Evolutionary conservation across 148 eudicot genomes (phyloP).

Genomic region (Silene uniflora): DNA sequence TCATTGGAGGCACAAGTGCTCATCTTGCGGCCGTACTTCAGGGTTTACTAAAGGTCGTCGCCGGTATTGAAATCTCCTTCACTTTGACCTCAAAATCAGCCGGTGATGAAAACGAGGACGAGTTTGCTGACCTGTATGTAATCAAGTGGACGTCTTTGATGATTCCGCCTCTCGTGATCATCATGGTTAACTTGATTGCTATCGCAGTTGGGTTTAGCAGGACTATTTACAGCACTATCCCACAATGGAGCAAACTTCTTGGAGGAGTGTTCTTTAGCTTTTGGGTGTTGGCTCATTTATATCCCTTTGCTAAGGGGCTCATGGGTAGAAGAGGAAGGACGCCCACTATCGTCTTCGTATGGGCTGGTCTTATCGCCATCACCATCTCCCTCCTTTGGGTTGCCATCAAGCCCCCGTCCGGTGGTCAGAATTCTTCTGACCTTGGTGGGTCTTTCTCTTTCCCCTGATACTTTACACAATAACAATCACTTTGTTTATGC

Average conservation of each 20-base stretch:
- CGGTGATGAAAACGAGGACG: constrained; percentile 70
- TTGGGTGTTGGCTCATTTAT: constrained; percentile 94
- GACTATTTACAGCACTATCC: constrained; percentile 69
- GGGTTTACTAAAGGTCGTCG: constrained; percentile 75
- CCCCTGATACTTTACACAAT: constrained; percentile 32
- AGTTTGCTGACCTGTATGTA: constrained; percentile 69
- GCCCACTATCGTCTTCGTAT: constrained; percentile 80
- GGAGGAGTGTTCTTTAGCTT: constrained; percentile 96
- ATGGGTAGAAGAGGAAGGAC: constrained; percentile 95
- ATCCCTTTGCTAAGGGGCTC: constrained; percentile 87
- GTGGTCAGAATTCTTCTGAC: constrained; percentile 28
- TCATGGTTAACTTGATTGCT: constrained; percentile 72
- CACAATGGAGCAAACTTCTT: constrained; percentile 82
- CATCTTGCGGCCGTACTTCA: constrained; percentile 93
- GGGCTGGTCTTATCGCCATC: constrained; percentile 92
- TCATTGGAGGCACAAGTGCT: constrained; percentile 94
- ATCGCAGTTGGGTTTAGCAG: constrained; percentile 85
- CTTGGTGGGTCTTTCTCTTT: constrained; percentile 79
- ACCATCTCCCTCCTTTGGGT: constrained; percentile 88
- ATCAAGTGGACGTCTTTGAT: constrained; percentile 83
- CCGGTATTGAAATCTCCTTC: constrained; percentile 89
- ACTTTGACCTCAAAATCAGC: constrained; percentile 75
- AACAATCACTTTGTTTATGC: neutral
- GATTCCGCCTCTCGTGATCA: constrained; percentile 90
- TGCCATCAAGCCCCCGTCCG: constrained; percentile 64